Evolutionary conservation across 306 rosid species (phyloP).

Genomic region (Senna siamea): DNA sequence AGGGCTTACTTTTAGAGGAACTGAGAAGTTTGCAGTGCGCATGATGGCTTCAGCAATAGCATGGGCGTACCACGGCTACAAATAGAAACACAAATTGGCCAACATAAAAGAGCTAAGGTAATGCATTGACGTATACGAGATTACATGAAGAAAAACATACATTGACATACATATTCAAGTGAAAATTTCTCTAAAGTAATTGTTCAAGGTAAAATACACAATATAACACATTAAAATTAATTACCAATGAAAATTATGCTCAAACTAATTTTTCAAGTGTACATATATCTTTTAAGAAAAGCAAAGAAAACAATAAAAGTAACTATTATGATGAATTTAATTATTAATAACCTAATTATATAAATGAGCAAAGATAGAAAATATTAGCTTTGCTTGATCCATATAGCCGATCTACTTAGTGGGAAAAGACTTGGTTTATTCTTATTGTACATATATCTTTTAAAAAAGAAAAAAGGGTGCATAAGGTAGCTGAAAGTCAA

Average conservation of each 20-base stretch:
- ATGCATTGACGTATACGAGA: slow-evolving; percentile 16
- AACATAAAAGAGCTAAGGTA: slow-evolving; percentile 30
- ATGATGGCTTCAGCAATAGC: slow-evolving; percentile 96
- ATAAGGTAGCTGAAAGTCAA: no score
- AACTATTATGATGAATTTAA: no score
- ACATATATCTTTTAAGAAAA: neutral
- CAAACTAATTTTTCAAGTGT: neutral
- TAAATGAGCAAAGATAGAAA: no score
- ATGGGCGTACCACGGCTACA: slow-evolving; percentile 98
- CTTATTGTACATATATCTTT: no score
- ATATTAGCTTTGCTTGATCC: no score
- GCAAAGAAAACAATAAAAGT: no score
- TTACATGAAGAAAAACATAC: no score
- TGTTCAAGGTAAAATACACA: neutral
- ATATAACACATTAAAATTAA: neutral
- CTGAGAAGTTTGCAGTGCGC: slow-evolving; percentile 98
- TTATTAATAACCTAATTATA: no score
- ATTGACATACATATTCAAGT: neutral
- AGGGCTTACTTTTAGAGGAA: slow-evolving; percentile 84
- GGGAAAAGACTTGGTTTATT: no score
- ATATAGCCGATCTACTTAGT: no score
- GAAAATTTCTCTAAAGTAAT: neutral
- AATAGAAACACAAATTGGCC: slow-evolving; percentile 25
- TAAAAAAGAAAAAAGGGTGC: no score
- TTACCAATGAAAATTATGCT: neutral